A percentile compares a stretch with the other conserved stretches of the same genome.
Conservation (phyloP, 1,284 basidiomycete species). For the Cutaneotrichosporon cyanovorans region DNA sequence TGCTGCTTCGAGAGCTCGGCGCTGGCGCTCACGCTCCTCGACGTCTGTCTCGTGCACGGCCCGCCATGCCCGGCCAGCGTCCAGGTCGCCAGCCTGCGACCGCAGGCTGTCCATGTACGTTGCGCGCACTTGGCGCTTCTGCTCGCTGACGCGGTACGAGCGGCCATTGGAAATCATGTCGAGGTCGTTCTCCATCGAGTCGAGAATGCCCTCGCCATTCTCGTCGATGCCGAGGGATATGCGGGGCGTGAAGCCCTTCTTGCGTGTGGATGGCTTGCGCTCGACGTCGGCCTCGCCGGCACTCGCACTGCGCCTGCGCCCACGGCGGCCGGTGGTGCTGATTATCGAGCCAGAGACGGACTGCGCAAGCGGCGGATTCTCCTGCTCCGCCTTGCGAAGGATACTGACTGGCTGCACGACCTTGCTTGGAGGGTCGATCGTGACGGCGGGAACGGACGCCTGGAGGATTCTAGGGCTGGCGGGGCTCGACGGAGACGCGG, state of each 20-base stretch:
- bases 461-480: not conserved
- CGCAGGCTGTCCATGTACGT: slow-evolving; percentile 62
- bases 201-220: slow-evolving; percentile 34
- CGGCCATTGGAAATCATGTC: slow-evolving; percentile 41
- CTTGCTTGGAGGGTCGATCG: slow-evolving; percentile 6
- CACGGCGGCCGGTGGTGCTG: slow-evolving; percentile 15
- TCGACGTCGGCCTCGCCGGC: slow-evolving; percentile 20
- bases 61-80: slow-evolving; percentile 77
- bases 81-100: slow-evolving; percentile 63
- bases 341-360: slow-evolving; percentile 11
- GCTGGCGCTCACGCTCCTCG: slow-evolving; percentile 55
- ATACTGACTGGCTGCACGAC: slow-evolving; percentile 9
- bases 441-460: not conserved
- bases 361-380: not conserved
- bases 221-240: slow-evolving; percentile 39
- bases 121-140: slow-evolving; percentile 64
- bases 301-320: slow-evolving; percentile 37
- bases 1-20: slow-evolving; percentile 75
- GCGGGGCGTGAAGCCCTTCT: slow-evolving; percentile 20
- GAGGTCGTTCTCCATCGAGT: slow-evolving; percentile 39
- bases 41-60: slow-evolving; percentile 52
- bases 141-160: slow-evolving; percentile 59
- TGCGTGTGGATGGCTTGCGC: slow-evolving; percentile 13
- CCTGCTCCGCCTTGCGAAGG: slow-evolving; percentile 3
- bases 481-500: not conserved